Evolutionary conservation across 1,139 yeast genomes (phyloP), one percentile per base, ranked within the genome.

Genomic region (Saccharomycopsis hybrid): DNA sequence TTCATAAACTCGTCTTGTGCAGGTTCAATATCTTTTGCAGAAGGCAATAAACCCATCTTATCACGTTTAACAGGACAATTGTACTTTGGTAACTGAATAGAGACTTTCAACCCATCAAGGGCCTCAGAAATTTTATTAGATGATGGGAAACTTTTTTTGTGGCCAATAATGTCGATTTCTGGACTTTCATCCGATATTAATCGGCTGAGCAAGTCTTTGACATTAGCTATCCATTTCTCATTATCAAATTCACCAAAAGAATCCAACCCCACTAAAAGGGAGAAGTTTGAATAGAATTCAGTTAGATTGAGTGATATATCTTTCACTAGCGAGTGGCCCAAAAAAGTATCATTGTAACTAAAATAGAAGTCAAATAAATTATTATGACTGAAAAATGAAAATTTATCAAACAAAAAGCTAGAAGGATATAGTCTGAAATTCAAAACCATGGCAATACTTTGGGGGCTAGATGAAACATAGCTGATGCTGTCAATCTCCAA

Each of bases 171-270:
- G 2, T 38, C 27, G 9, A 51, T 32, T 32, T 5, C n/a, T 27
- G 50, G 53, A 4, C 9, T 5, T 8, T 45, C 48, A 43, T 51
- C 43, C 18, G 54, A 51, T 11, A 51, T 38, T 9, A 49, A 46
- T 9, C 32, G 24, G 24, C 49, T 48, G 7, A 51, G 33, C 41
- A 51, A 38, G 24, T 44, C 47, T 4, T 39, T 36, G n/a, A 41
- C 31, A n/a, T n/a, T n/a, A n/a, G n/a, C n/a, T n/a, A n/a, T 43
- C 31, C 31, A 11, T 11, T 3, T 25, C 9, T 3, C 13, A n/a
- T n/a, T n/a, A n/a, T n/a, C n/a, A n/a, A n/a, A n/a, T n/a, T n/a
- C n/a, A n/a, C n/a, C 4, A 4, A 38, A 42, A 33, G 50, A 48
- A 41, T 49, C 42, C n/a, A 52, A 30, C 18, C 45, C 47, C 33